Conservation (phyloP, 495 filamentous ascomycete species). For the Chaetomium cochliodes region DNA sequence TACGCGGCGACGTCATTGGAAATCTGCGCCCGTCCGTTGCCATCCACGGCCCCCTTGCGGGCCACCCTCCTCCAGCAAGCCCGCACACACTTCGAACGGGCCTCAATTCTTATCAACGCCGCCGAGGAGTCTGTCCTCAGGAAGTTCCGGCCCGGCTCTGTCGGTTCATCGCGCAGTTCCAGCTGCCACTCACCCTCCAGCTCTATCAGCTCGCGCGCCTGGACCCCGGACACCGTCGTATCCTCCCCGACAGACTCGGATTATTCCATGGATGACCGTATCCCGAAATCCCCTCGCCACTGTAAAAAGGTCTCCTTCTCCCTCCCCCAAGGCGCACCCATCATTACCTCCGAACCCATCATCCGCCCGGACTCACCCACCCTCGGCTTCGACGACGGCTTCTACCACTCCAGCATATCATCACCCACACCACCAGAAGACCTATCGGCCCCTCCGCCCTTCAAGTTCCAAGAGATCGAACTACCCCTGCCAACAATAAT, state of each 20-base stretch:
- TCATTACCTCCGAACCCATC: conserved; percentile 36
- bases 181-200: conserved; percentile 47
- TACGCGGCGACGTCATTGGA: conserved; percentile 55
- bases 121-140: conserved; percentile 39
- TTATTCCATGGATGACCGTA: conserved; percentile 41
- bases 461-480: conserved; percentile 32
- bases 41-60: conserved; percentile 43
- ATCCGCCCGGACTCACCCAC: conserved; percentile 50
- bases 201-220: conserved; percentile 47
- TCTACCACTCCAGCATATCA: conserved; percentile 27
- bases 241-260: conserved; percentile 48
- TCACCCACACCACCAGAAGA: conserved; percentile 25
- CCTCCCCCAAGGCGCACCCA: conserved; percentile 37
- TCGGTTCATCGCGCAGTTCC: conserved; percentile 38
- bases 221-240: conserved; percentile 40
- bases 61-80: conserved; percentile 49
- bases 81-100: conserved; percentile 48
- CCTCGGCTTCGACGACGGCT: conserved; percentile 44
- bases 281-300: conserved; percentile 35
- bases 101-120: conserved; percentile 42
- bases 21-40: conserved; percentile 50
- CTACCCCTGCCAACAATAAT: conserved; percentile 26
- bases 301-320: conserved; percentile 56
- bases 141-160: conserved; percentile 37
- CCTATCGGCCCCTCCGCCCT: not conserved